Evolutionary conservation across 495 filamentous ascomycete genomes (phyloP).

Genomic region (Chlorociboria aeruginascens): DNA sequence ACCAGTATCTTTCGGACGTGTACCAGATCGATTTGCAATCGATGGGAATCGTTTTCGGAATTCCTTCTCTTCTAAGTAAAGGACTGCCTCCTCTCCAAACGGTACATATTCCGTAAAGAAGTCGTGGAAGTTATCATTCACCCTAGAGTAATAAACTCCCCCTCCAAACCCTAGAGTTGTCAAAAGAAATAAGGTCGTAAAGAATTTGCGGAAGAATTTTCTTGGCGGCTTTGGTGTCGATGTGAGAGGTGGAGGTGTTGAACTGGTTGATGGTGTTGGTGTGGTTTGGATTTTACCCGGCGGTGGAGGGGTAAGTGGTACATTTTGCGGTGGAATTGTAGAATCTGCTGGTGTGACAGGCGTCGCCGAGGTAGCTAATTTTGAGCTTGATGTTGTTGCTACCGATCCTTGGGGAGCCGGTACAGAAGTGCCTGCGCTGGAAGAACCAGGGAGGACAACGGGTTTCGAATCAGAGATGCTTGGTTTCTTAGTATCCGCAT

Average conservation of each 20-base stretch:
- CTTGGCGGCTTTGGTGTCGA: conserved; percentile 51
- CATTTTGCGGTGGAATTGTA: conserved; percentile 46
- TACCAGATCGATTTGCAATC: conserved; percentile 30
- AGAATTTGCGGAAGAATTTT: conserved; percentile 61
- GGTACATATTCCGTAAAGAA: conserved; percentile 98
- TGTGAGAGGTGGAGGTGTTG: conserved; percentile 36
- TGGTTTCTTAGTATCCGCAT: conserved; percentile 43
- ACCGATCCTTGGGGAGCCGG: conserved; percentile 32
- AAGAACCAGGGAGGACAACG: conserved; percentile 43
- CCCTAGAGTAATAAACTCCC: conserved; percentile 79
- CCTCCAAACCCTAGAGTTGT: conserved; percentile 70
- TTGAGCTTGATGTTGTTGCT: conserved; percentile 11
- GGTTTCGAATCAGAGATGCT: conserved; percentile 35
- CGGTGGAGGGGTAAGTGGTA: conserved; percentile 46
- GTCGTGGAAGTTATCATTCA: conserved; percentile 96
- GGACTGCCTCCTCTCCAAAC: conserved; percentile 85
- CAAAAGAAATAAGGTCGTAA: conserved; percentile 61
- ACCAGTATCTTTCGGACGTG: conserved; percentile 41
- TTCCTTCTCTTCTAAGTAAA: conserved; percentile 95
- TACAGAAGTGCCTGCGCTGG: conserved; percentile 39
- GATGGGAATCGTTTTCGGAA: conserved; percentile 81
- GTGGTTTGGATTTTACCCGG: conserved; percentile 21
- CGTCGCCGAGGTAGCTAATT: conserved; percentile 8
- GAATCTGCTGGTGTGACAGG: conserved; percentile 37
- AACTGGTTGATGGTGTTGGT: conserved; percentile 31